Conservation (phyloP, 306 rosid species). For the Cyclanthera cordifolia region DNA sequence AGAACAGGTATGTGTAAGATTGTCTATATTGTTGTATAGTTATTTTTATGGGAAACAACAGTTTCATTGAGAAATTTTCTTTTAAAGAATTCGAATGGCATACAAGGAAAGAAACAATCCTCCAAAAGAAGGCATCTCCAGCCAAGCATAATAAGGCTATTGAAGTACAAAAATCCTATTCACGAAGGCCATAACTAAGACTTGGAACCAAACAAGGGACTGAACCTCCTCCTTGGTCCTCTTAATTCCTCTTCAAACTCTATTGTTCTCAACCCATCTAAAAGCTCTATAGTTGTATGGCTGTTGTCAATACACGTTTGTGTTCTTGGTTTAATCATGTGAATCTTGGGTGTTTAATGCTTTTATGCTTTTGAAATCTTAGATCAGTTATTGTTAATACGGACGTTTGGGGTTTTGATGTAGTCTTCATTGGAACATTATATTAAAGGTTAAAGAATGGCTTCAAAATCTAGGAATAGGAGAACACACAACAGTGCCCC, state of each 20-base stretch:
- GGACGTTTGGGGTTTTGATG: slow-evolving; percentile 51
- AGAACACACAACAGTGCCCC: slow-evolving; percentile 54
- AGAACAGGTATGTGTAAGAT: slow-evolving; percentile 58
- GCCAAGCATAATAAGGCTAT: background rate
- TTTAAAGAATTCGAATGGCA: background rate
- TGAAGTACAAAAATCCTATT: background rate
- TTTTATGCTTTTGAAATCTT: background rate
- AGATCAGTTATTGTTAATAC: slow-evolving; percentile 4
- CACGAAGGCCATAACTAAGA: background rate
- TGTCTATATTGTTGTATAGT: background rate
- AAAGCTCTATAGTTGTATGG: background rate
- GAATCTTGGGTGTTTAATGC: background rate
- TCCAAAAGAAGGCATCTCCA: background rate
- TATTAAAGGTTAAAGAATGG: slow-evolving; percentile 99
- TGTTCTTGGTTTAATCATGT: slow-evolving; percentile 5
- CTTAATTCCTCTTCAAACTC: no score
- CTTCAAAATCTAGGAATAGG: slow-evolving; percentile 99
- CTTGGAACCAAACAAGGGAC: background rate
- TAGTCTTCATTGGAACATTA: slow-evolving; percentile 50
- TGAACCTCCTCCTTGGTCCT: background rate
- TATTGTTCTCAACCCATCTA: background rate
- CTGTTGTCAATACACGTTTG: background rate
- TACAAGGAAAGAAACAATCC: background rate
- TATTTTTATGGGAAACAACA: no score
- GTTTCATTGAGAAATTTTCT: background rate